These are phyloP conservation scores for Fusarium sp. DNA, from an alignment of 2,329 filamentous ascomycete genomes.

Conservation along the genomic window DNA sequence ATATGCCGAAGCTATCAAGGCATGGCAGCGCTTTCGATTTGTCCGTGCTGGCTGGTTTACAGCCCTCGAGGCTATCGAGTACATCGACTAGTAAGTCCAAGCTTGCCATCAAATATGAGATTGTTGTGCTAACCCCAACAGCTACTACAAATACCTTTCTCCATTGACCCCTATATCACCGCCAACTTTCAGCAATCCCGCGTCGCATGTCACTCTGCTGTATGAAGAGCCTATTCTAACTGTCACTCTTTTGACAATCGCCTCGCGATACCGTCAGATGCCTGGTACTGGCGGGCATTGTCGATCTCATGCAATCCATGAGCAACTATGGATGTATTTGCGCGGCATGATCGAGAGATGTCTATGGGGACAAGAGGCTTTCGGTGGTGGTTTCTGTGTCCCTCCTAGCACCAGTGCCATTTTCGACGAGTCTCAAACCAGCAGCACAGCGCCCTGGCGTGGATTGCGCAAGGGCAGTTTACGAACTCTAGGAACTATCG, in stretches of 20 bases:
- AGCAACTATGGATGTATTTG: constrained; percentile 94
- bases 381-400: constrained; percentile 87
- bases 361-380: constrained; percentile 96
- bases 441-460: constrained; percentile 76
- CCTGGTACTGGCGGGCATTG: constrained; percentile 83
- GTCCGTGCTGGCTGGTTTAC: constrained; percentile 98
- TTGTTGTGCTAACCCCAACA: constrained; percentile 49
- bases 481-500: constrained; percentile 90
- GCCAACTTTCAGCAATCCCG: constrained; percentile 87
- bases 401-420: constrained; percentile 67
- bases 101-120: neutral
- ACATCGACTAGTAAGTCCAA: constrained; percentile 83
- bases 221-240: constrained; percentile 93
- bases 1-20: constrained; percentile 77
- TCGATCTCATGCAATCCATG: constrained; percentile 90
- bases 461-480: constrained; percentile 81
- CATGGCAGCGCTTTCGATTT: constrained; percentile 94
- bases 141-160: constrained; percentile 91
- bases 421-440: constrained; percentile 69
- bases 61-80: constrained; percentile 89
- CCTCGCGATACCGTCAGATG: constrained; percentile 86
- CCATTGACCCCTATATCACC: constrained; percentile 94
- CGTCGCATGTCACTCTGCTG: constrained; percentile 81
- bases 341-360: constrained; percentile 95
- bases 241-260: constrained; percentile 89